Base-by-base conservation (phyloP, 2,329 filamentous ascomycete species). In the Pleomassaria siparia region DNA sequence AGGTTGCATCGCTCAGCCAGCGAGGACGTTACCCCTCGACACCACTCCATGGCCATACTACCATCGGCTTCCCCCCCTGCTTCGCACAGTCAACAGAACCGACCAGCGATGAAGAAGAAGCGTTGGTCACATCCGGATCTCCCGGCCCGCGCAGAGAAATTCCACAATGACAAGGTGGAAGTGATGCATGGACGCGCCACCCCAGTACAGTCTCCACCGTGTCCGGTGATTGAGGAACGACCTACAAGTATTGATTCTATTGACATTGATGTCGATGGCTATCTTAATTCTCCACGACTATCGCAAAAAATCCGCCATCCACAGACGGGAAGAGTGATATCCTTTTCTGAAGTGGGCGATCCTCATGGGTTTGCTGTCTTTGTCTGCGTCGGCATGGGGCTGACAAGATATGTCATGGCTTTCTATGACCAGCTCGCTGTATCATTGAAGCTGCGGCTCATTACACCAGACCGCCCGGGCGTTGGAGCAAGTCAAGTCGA, bases 391-490 rank as follows among this genome's bases (percentile, higher is more conserved):
- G 94, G 94, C 16, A 99, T 99, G 94, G 94, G 94, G 0, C 73
- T 99, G 61, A 99, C 94, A 10, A 83, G 94, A 71, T 99, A 94
- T 67, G 88, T 99, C 50, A 96, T 90, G 51, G 91, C 91, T 0
- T 99, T 99, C 67, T 99, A 97, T 66, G 94, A 99, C 67, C 94
- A 99, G 69, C 77, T 99, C 44, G 94, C 94, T 2, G 75, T 89
- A 62, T 95, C 91, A 0, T 75, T 99, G 49, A 94, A 90, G 68
- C 74, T 99, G 47, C 84, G 94, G 16, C 79, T 99, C 43, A 95
- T 99, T 56, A 97, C 94, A 0, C 88, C 92, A 5, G 94, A 99
- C 70, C 84, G 94, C 44, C 94, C 94, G 45, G 94, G 94, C 21
- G 89, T 99, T 13, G 94, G 94, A 40, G 91, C 90, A 62, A 96